A percentile compares a stretch with the other conserved stretches of the same genome.
Conservation (phyloP, 306 rosid genomes). For the Comarum palustre region DNA sequence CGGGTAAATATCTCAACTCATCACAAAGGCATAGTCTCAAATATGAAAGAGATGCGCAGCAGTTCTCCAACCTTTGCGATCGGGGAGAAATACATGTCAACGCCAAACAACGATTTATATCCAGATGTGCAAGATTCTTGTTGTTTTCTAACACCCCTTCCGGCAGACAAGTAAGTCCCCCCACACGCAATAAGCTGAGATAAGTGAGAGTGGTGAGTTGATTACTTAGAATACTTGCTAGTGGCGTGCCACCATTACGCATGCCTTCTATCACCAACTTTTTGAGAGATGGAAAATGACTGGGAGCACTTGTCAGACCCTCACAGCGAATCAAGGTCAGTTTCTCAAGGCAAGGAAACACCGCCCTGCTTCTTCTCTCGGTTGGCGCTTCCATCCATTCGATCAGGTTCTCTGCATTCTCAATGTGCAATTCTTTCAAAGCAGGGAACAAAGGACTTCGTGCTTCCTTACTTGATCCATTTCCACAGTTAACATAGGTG, state of each 20-base stretch:
- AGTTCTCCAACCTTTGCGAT: neutral
- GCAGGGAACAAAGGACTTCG: neutral
- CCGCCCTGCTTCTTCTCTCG: neutral
- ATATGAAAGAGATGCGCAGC: neutral
- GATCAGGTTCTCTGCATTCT: neutral
- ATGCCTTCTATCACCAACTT: neutral
- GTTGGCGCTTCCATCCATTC: neutral
- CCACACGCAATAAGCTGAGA: accelerated
- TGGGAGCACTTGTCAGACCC: neutral
- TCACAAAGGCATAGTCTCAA: accelerated
- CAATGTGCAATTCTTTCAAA: neutral
- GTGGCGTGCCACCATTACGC: neutral
- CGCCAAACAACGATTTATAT: accelerated
- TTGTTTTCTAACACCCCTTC: neutral
- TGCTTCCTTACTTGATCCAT: neutral
- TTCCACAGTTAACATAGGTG: neutral
- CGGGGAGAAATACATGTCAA: neutral
- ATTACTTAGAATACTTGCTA: neutral
- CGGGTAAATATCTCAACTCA: neutral
- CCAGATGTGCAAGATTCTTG: neutral
- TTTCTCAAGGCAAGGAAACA: neutral
- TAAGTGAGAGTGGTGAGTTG: neutral
- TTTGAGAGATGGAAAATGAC: constrained; percentile 4
- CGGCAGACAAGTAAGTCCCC: neutral
- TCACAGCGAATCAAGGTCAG: accelerated